Conservation (phyloP, 1,284 basidiomycete genomes). For the Gomphus bonarii region DNA sequence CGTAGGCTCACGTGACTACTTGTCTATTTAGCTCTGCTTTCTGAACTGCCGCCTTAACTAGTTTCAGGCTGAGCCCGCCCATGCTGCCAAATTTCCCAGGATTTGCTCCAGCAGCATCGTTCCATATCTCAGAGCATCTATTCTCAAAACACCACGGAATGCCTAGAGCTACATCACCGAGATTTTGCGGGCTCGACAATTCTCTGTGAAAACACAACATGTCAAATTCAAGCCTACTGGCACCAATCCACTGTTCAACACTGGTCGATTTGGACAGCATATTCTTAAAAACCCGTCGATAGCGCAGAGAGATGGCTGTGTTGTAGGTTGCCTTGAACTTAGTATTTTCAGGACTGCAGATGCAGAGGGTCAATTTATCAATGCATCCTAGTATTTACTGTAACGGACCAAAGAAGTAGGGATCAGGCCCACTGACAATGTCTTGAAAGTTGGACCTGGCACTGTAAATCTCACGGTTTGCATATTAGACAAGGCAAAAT, state of each 20-base stretch:
- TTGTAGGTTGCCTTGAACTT: constrained; percentile 37
- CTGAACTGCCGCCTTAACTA: too few relatives aligned
- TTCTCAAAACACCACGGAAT: not conserved
- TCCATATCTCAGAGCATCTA: too few relatives aligned
- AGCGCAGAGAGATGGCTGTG: too few relatives aligned
- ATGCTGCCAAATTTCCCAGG: too few relatives aligned
- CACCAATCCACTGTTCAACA: constrained; percentile 85
- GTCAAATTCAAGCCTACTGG: constrained; percentile 11
- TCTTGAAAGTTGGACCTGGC: constrained; percentile 96
- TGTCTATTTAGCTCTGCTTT: too few relatives aligned
- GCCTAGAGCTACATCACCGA: not conserved
- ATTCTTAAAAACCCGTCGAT: constrained; percentile 91
- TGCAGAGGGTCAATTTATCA: not conserved
- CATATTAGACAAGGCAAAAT: constrained; percentile 89
- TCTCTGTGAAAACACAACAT: constrained; percentile 18
- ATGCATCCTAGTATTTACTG: not conserved
- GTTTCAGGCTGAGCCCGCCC: too few relatives aligned
- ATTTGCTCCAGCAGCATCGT: too few relatives aligned
- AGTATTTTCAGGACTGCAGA: not conserved
- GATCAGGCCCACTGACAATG: constrained; percentile 88
- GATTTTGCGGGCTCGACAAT: not conserved
- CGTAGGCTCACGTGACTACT: too few relatives aligned
- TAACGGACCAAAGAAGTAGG: constrained; percentile 50
- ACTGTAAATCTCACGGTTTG: constrained; percentile 94
- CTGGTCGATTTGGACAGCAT: constrained; percentile 91